A percentile compares a stretch with the other conserved stretches of the same genome.
These are phyloP conservation scores for Ambrosia hybrid DNA, from an alignment of 140 eudicot species.

Conservation along the genomic window DNA sequence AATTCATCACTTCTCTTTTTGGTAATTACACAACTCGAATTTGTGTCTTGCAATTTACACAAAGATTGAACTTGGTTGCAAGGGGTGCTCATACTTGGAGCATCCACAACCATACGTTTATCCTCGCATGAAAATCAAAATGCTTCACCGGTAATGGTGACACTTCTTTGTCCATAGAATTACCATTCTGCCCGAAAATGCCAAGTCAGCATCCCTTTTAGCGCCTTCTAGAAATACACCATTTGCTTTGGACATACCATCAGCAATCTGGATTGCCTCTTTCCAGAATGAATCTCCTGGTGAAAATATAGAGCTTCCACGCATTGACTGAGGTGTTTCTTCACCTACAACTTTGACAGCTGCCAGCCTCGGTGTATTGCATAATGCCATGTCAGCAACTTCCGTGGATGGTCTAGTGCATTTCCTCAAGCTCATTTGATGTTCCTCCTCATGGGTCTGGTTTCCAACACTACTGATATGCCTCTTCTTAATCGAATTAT, in stretches of 20 bases:
- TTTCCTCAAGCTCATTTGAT: slow-evolving; percentile 60
- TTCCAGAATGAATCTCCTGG: slow-evolving; percentile 97
- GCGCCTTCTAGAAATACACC: slow-evolving; percentile 18
- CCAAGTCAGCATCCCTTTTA: slow-evolving; percentile 40
- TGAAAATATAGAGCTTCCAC: slow-evolving; percentile 80
- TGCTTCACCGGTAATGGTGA: slow-evolving; percentile 94
- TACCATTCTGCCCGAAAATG: slow-evolving; percentile 36
- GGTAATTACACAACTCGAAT: slow-evolving; percentile 29
- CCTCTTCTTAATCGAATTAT: slow-evolving; percentile 49
- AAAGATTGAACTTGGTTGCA: slow-evolving; percentile 30
- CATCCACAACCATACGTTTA: slow-evolving; percentile 35
- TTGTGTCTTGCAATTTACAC: slow-evolving; percentile 32
- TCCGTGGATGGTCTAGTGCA: slow-evolving; percentile 46
- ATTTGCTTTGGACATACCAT: slow-evolving; percentile 55
- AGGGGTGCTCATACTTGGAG: slow-evolving; percentile 22
- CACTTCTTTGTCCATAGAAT: slow-evolving; percentile 48
- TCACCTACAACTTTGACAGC: slow-evolving; percentile 36
- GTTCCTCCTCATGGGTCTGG: slow-evolving; percentile 29
- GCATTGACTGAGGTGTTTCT: slow-evolving; percentile 76
- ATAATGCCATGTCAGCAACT: slow-evolving; percentile 28
- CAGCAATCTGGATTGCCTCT: slow-evolving; percentile 91
- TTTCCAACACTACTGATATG: slow-evolving; percentile 37
- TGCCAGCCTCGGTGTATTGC: slow-evolving; percentile 53
- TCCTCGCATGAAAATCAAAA: slow-evolving; percentile 78
- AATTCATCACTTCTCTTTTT: slow-evolving; percentile 30